These are phyloP conservation scores for Solanum tarapatanum DNA, from an alignment of 257 asterid species.

Conservation along the genomic window DNA sequence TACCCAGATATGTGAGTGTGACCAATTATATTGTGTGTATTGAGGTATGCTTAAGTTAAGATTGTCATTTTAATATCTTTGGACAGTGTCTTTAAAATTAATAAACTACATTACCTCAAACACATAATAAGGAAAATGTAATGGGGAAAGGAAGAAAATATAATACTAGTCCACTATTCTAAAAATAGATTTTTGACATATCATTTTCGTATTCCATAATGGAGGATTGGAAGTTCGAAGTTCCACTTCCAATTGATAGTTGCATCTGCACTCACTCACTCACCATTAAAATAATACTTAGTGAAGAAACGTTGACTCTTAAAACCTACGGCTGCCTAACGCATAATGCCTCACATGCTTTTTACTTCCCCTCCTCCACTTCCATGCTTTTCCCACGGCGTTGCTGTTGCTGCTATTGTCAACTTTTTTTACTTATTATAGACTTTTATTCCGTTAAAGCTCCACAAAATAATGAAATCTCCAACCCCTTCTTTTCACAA, in stretches of 20 bases:
- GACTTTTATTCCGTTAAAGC: neutral
- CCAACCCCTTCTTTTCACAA: neutral
- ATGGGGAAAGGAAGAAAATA: neutral
- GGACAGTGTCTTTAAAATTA: neutral
- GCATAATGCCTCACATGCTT: conserved; percentile 11
- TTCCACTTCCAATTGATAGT: neutral
- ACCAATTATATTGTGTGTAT: neutral
- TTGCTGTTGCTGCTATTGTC: neutral
- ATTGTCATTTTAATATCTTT: neutral
- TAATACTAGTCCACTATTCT: neutral
- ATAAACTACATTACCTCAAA: neutral
- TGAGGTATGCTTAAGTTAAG: neutral
- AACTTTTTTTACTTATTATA: neutral
- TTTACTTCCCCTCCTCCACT: neutral
- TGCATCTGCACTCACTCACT: neutral
- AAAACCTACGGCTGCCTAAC: neutral
- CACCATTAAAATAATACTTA: neutral
- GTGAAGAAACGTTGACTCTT: neutral
- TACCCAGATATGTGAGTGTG: neutral
- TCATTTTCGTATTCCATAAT: neutral
- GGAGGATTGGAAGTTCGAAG: neutral
- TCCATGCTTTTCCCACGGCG: neutral
- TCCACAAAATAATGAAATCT: neutral
- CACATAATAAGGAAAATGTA: neutral
- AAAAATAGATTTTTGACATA: neutral